Percentiles rank a stretch among this genome's conserved stretches.
phyloP scores from a whole-genome alignment of 306 rosid species.

The Dryas octopetala region DNA sequence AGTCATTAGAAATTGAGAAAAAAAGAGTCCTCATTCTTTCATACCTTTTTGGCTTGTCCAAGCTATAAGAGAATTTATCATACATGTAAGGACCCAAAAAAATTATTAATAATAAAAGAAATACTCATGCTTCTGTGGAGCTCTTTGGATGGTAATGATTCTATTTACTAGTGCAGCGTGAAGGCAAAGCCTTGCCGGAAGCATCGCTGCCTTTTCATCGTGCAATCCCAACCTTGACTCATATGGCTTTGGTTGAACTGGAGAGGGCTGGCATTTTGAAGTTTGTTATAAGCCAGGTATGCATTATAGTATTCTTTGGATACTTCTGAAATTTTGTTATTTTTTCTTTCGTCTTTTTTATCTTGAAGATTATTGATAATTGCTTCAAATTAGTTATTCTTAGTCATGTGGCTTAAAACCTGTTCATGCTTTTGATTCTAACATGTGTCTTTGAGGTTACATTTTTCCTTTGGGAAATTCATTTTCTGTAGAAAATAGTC shows the following conservation, averaged over 20 bases:
- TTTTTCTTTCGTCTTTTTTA: background rate
- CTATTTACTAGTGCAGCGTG: conserved; percentile 61
- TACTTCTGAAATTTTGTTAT: background rate
- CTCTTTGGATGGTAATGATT: conserved; percentile 18
- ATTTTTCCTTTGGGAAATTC: background rate
- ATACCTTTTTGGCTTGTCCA: background rate
- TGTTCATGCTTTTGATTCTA: conserved; percentile 14
- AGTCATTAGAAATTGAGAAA: background rate
- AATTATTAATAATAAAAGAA: background rate
- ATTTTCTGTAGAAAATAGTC: too few relatives aligned
- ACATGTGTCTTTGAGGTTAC: background rate
- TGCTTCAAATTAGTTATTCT: background rate
- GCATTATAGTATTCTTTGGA: background rate
- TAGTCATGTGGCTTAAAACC: background rate
- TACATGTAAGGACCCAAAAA: background rate
- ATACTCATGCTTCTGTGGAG: conserved; percentile 10
- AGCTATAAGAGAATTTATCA: background rate
- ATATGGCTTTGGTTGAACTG: conserved; percentile 85
- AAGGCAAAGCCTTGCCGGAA: conserved; percentile 96
- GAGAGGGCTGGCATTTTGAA: conserved; percentile 85
- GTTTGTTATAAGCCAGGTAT: conserved; percentile 92
- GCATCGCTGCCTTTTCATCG: conserved; percentile 98
- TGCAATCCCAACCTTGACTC: conserved; percentile 88
- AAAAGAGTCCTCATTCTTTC: background rate
- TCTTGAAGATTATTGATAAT: background rate